phyloP scores from a whole-genome alignment of 2,329 filamentous ascomycete species.

The Verticillium zaregamsianum region DNA sequence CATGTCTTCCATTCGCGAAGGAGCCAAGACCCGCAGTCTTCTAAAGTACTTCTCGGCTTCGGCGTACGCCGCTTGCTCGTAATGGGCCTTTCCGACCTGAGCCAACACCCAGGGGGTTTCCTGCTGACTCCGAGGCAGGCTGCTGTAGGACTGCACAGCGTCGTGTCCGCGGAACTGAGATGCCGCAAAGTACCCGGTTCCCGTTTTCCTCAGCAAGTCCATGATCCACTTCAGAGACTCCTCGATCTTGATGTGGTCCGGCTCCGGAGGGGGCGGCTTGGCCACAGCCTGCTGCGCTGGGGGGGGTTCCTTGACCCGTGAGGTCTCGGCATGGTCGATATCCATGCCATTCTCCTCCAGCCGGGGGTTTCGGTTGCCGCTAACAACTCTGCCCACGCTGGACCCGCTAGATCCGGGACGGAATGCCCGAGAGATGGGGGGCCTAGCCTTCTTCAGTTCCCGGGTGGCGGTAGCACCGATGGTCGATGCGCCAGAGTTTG shows the following conservation, averaged over 20 bases:
- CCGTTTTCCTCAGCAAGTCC: slow-evolving; percentile 78
- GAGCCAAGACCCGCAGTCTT: slow-evolving; percentile 72
- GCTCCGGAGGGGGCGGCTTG: slow-evolving; percentile 32
- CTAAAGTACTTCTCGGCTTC: slow-evolving; percentile 86
- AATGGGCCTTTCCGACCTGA: slow-evolving; percentile 85
- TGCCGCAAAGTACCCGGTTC: slow-evolving; percentile 72
- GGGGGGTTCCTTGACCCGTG: slow-evolving; percentile 39
- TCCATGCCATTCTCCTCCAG: slow-evolving; percentile 64
- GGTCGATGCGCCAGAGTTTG: slow-evolving; percentile 52
- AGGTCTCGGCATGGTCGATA: slow-evolving; percentile 60
- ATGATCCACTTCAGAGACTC: slow-evolving; percentile 75
- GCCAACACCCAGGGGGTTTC: slow-evolving; percentile 93
- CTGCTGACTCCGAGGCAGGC: slow-evolving; percentile 69
- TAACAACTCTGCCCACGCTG: slow-evolving; percentile 80
- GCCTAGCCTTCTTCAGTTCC: slow-evolving; percentile 81
- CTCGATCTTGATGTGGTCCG: slow-evolving; percentile 61
- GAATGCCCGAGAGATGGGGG: slow-evolving; percentile 63
- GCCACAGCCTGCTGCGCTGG: slow-evolving; percentile 25
- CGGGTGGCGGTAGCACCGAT: slow-evolving; percentile 59
- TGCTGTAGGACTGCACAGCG: slow-evolving; percentile 68
- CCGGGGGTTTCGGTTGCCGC: slow-evolving; percentile 75
- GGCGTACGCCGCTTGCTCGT: slow-evolving; percentile 81
- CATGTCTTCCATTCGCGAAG: slow-evolving; percentile 87
- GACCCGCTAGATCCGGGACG: slow-evolving; percentile 62
- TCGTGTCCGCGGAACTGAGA: slow-evolving; percentile 76